Evolutionary conservation across 306 rosid genomes (phyloP), one percentile per base, ranked within the genome.

Genomic region (Castanea crenata): DNA sequence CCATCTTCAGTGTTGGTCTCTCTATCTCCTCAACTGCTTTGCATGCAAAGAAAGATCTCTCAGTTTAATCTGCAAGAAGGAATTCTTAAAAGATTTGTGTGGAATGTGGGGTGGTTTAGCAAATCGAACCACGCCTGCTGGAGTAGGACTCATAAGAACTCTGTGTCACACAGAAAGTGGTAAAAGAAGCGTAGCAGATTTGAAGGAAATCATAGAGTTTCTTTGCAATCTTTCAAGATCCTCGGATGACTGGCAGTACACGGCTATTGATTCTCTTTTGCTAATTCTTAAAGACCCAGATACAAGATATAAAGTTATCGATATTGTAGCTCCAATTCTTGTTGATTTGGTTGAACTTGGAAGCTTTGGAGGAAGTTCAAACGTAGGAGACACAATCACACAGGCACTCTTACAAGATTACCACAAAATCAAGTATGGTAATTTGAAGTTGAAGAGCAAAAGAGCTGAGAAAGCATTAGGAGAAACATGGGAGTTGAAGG

Each of bases 1-100:
- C 64, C 94, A 92, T 78, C 83, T 88, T 34, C 94, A 90, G 29
- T 83, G 92, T 19, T 90, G 97, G 94, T 87, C 92, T 23, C 82
- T 92, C 23, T 76, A 82, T 81, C 89, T 92, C 44, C 63, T 90
- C 16, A 82, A 84, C 67, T 84, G 89, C 54, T 90, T 92, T 78
- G 92, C 89, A 44, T 55, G 87, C 54, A 88, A 78, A 84, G 89
- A 78, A 57, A 85, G 81, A 75, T 83, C 85, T 83, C 82, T 92
- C 32, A 46, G 20, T 25, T 65, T 87, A 68, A 90, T 90, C 44
- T 92, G 97, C 84, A 78, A 71, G 16, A 80, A 35, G 8, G 32
- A 75, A 11, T 92, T 90, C 74, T 81, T 88, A 74, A 35, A 59
- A 78, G 76, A 74, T 41, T 77, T 88, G 49, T 78, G 89, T 79